A percentile compares a stretch with the other conserved stretches of the same genome.
Conservation (phyloP, 2,329 filamentous ascomycete genomes). For the Tolypocladium tropicale region DNA sequence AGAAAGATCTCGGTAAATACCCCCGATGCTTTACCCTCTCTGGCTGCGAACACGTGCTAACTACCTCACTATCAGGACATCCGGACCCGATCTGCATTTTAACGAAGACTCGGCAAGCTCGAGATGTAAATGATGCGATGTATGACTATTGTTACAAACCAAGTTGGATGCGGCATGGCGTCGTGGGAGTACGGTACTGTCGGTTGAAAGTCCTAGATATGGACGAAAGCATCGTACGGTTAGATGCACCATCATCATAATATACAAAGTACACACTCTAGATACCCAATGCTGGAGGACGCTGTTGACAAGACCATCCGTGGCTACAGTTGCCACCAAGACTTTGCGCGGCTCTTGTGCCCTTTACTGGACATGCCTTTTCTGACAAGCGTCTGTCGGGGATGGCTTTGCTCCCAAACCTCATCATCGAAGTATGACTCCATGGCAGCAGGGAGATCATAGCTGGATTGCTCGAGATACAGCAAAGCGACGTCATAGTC, state of each 20-base stretch:
- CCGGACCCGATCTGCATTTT: conserved; percentile 50
- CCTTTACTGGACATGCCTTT: conserved; percentile 15
- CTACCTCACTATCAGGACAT: conserved; percentile 32
- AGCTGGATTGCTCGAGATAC: conserved; percentile 61
- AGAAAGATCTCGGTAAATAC: conserved; percentile 67
- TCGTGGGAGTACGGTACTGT: conserved; percentile 2
- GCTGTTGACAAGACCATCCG: neutral
- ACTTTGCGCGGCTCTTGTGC: conserved; percentile 18
- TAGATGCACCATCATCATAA: conserved; percentile 5
- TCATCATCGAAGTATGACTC: conserved; percentile 60
- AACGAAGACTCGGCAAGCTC: conserved; percentile 12
- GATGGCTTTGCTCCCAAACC: conserved; percentile 62
- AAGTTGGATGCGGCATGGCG: conserved; percentile 7
- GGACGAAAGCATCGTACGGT: neutral
- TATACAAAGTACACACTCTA: conserved; percentile 15
- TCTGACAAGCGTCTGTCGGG: conserved; percentile 19
- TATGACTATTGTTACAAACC: conserved; percentile 13
- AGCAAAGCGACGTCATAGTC: conserved; percentile 68
- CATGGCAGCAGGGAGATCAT: conserved; percentile 55
- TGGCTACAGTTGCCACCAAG: conserved; percentile 18
- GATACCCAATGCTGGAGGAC: conserved; percentile 11
- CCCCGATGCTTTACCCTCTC: neutral
- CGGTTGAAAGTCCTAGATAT: neutral
- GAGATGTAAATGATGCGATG: neutral
- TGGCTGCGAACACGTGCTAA: conserved; percentile 12